Evolutionary conservation across 2,329 filamentous ascomycete species (phyloP), one percentile per base, ranked within the genome.

Genomic region (Bimuria novae-zelandiae): DNA sequence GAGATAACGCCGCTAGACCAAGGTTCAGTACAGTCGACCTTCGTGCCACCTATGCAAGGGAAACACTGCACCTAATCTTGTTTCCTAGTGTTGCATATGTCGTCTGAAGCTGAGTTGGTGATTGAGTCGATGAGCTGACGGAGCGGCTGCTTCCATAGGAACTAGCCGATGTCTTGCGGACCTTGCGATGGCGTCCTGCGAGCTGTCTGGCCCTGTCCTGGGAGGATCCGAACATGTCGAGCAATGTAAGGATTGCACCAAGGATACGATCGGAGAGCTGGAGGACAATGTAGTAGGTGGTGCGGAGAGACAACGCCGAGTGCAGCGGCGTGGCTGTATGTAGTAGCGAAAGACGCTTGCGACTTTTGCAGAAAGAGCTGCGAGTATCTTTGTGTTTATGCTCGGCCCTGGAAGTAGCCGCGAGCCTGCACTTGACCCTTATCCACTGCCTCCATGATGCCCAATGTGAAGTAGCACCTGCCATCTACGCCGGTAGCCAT

Each of bases 141-240:
- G 62, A 63, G 35, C 54, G 57, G 51, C 50, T 54, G 40, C 53
- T 61, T 8, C 53, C 47, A 21, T 53, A 45, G 11, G 67, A 66
- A 50, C 45, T 58, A 27, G 33, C 49, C 8, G 65, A 71, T 40
- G 49, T 53, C 45, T 64, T 57, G 7, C 69, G 62, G 10, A 63
- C 57, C 55, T 60, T 66, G 43, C 68, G 61, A 44, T 61, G 61
- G 27, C 68, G 66, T 21, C 62, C 68, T n/a, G 69, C 69, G 36
- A 71, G 68, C 53, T 69, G 68, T 54, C 66, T 64, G 30, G 70
- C 70, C 43, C 69, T 63, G 37, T 73, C 69, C 41, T 73, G 64
- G 8, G 65, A 68, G 12, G 67, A 60, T 7, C 70, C 70, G 21
- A 73, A 73, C 68, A 71, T 73, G 45, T 22, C 29, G 37, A 35